Percentiles rank a stretch among this genome's conserved stretches.
These are phyloP conservation scores for Phytophthora chlamydospora DNA, from an alignment of 352 stramenopile genomes.

Conservation along the genomic window DNA sequence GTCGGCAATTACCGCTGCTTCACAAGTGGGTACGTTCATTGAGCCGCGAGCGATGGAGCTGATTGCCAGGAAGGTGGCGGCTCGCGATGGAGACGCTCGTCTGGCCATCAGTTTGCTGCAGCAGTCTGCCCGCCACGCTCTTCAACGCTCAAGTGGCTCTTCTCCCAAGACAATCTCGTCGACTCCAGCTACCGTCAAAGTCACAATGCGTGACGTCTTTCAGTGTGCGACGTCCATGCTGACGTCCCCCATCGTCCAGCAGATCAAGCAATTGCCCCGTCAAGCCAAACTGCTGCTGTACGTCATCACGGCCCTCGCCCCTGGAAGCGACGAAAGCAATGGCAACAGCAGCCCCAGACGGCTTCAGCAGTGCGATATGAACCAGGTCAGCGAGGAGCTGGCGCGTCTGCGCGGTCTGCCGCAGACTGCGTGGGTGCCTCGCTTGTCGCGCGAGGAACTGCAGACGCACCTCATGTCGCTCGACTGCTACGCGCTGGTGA, in stretches of 20 bases:
- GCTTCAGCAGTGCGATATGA: conserved; percentile 40
- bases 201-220: conserved; percentile 56
- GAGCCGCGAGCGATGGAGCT: conserved; percentile 63
- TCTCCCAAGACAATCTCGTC: neutral
- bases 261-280: conserved; percentile 69
- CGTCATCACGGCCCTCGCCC: conserved; percentile 61
- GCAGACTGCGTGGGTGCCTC: conserved; percentile 61
- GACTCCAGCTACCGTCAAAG: conserved; percentile 9
- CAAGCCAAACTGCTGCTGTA: conserved; percentile 73
- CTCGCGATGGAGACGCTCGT: conserved; percentile 70
- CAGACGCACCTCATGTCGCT: conserved; percentile 67
- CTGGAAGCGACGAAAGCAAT: conserved; percentile 32
- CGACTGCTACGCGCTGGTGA: conserved; percentile 75
- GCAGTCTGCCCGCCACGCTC: conserved; percentile 51
- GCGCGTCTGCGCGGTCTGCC: conserved; percentile 38
- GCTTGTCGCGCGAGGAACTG: conserved; percentile 63
- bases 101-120: conserved; percentile 65
- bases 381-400: conserved; percentile 56
- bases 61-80: conserved; percentile 69
- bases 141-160: conserved; percentile 27
- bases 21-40: conserved; percentile 27
- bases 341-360: conserved; percentile 10
- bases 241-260: conserved; percentile 43
- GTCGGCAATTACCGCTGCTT: neutral
- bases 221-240: conserved; percentile 53